Evolutionary conservation across 2,329 filamentous ascomycete species (phyloP), one percentile per base, ranked within the genome.

Genomic region (Ceratocystiopsis minuta): DNA sequence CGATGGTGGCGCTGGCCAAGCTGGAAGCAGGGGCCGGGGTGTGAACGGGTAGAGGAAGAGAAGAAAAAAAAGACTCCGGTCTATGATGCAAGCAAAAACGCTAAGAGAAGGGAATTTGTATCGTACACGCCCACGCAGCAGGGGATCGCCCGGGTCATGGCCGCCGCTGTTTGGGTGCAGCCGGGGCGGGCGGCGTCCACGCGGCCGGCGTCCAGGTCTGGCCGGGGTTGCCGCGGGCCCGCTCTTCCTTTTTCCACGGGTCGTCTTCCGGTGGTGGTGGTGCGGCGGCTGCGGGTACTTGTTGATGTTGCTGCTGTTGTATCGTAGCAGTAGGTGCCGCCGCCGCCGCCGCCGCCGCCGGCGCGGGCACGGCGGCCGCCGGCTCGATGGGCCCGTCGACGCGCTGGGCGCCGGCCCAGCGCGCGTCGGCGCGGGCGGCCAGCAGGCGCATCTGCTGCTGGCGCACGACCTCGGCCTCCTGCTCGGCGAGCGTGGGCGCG

Each of bases 151-250:
- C 36, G 11, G 4, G 6, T 24, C 16, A 17, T 41, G n/a, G n/a
- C n/a, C 36, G 61, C 45, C 55, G 51, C 50, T 60, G 62, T 28
- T 55, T 54, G 11, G 50, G 39, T 17, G 24, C 24, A 10, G 24
- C 24, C 24, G 24, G 24, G 24, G 24, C n/a, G n/a, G 48, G 12
- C 2, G 54, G 55, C 10, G 49, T 60, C 78, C 78, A 83, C 3
- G 72, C 60, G 38, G 70, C 54, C 0, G 79, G 79, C 56, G 80
- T 74, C 75, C 76, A 82, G n/a, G 59, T 63, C 54, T 81, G 75
- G 42, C 75, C 65, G 0, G 75, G 72, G 0, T 64, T 66, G n/a
- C 61, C 61, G n/a, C 56, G 52, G 16, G 66, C 63, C 48, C 63
- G 65, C 32, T 39, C 38, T 4, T 16, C 38, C 4, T 33, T 2